A percentile compares a stretch with the other conserved stretches of the same genome.
These are phyloP conservation scores for Xylaria polymorpha DNA, from an alignment of 2,329 filamentous ascomycete genomes.

Conservation along the genomic window DNA sequence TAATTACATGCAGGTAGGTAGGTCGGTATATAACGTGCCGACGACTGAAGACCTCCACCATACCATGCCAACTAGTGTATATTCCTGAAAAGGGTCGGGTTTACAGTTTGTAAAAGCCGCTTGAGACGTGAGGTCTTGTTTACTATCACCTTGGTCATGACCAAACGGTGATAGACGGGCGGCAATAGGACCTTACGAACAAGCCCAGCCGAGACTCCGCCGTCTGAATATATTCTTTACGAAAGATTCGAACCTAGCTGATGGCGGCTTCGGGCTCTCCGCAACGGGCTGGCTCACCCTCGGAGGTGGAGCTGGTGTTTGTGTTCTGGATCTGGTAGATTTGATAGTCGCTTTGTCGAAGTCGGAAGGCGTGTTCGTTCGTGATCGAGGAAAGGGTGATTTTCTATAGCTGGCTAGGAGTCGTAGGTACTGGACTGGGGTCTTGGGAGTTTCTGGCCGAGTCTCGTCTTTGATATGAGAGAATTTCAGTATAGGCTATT, in stretches of 20 bases:
- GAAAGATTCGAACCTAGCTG: slow-evolving; percentile 2
- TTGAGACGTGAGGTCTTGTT: neutral
- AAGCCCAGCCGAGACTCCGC: neutral
- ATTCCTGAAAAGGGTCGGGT: neutral
- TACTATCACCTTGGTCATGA: neutral
- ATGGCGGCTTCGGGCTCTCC: neutral
- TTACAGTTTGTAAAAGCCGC: slow-evolving; percentile 7
- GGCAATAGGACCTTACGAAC: neutral
- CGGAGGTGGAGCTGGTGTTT: slow-evolving; percentile 17
- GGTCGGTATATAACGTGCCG: neutral
- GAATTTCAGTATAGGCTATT: slow-evolving; percentile 17
- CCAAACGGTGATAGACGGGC: neutral
- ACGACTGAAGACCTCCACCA: neutral
- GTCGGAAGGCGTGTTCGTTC: slow-evolving; percentile 25
- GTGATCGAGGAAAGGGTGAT: slow-evolving; percentile 24
- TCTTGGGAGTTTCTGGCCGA: slow-evolving; percentile 29
- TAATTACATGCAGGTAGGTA: neutral
- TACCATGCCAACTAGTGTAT: slow-evolving; percentile 2
- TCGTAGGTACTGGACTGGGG: slow-evolving; percentile 32
- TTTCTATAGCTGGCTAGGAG: slow-evolving; percentile 13
- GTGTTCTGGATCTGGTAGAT: slow-evolving; percentile 1
- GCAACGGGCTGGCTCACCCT: neutral
- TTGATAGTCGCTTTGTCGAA: slow-evolving; percentile 13
- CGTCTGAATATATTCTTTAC: slow-evolving; percentile 2
- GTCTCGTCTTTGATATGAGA: slow-evolving; percentile 19